A percentile compares a stretch with the other conserved stretches of the same genome.
These are phyloP conservation scores for Cytospora piceicola DNA, from an alignment of 2,329 filamentous ascomycete species.

Conservation along the genomic window DNA sequence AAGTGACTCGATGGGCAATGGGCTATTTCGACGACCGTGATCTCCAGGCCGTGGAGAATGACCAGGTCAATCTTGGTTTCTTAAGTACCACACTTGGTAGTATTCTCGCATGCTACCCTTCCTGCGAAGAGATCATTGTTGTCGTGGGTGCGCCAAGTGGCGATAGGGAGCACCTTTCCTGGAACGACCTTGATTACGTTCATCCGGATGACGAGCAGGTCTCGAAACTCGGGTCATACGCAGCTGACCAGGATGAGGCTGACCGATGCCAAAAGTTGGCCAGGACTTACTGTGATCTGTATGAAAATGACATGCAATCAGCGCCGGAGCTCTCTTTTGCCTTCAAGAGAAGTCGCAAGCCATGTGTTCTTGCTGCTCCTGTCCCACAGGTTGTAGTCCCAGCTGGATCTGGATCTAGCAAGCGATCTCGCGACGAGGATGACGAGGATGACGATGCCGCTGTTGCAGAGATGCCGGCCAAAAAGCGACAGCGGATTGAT, in stretches of 20 bases:
- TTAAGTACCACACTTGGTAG: neutral
- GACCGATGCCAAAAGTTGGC: neutral
- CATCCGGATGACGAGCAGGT: neutral
- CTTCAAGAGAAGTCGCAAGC: neutral
- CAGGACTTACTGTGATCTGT: neutral
- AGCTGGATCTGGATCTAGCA: neutral
- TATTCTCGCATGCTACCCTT: neutral
- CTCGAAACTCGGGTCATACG: neutral
- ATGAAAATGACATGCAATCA: neutral
- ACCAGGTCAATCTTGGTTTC: neutral
- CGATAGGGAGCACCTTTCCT: neutral
- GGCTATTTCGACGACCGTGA: neutral
- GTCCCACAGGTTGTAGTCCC: neutral
- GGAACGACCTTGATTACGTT: constrained; percentile 14
- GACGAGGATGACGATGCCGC: neutral
- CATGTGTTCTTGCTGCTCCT: neutral
- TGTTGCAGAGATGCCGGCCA: neutral
- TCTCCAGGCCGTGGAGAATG: neutral
- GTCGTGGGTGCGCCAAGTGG: neutral
- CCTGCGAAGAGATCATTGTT: constrained; percentile 6
- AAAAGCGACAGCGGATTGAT: neutral
- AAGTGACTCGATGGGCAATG: neutral
- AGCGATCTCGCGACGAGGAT: neutral
- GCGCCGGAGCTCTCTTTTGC: neutral
- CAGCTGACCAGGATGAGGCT: neutral